These are phyloP conservation scores for Bidens hawaiensis DNA, from an alignment of 140 eudicot genomes.

Conservation along the genomic window DNA sequence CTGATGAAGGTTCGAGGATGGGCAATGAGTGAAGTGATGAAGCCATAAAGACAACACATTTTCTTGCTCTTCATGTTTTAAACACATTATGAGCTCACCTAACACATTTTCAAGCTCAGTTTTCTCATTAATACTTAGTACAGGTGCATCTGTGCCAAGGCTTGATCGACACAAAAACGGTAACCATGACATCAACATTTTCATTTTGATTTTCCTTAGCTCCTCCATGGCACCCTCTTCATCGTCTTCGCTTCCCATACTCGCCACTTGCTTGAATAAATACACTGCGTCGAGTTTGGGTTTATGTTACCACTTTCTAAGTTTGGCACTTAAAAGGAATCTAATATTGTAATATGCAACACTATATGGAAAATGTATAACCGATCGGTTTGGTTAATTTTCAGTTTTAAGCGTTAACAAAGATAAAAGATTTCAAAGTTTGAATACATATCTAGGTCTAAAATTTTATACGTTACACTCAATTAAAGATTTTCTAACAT, in stretches of 20 bases:
- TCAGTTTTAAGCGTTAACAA: too few species aligned
- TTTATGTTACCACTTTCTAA: neutral
- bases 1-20: constrained; percentile 59
- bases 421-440: too few species aligned
- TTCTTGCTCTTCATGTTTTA: constrained; percentile 62
- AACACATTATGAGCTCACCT: constrained; percentile 55
- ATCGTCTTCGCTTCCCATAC: constrained; percentile 29
- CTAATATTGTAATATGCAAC: too few species aligned
- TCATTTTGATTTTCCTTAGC: constrained; percentile 39
- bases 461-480: too few species aligned
- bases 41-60: constrained; percentile 76
- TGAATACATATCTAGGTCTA: too few species aligned
- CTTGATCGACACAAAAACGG: constrained; percentile 76
- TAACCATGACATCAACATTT: constrained; percentile 63
- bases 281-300: constrained; percentile 39
- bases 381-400: neutral
- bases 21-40: constrained; percentile 72
- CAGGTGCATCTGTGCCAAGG: constrained; percentile 66
- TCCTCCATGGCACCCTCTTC: constrained; percentile 33
- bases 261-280: constrained; percentile 64
- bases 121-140: constrained; percentile 53
- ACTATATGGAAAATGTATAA: too few species aligned
- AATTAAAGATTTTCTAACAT: too few species aligned
- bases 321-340: too few species aligned
- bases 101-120: constrained; percentile 48